phyloP scores from a whole-genome alignment of 2,329 filamentous ascomycete species.

The Stachybotrys elegans region DNA sequence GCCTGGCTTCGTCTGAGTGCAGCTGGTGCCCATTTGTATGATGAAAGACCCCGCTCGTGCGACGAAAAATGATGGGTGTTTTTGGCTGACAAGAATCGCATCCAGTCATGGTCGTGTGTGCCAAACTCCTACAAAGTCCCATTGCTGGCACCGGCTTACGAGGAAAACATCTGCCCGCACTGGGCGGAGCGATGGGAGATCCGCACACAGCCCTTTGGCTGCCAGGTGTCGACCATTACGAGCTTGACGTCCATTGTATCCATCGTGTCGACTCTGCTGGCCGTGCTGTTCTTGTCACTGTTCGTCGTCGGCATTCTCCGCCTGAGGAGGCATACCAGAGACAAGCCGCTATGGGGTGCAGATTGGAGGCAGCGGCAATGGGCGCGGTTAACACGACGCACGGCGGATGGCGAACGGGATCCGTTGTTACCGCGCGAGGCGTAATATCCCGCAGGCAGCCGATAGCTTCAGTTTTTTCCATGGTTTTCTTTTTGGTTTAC shows the following conservation, averaged over 20 bases:
- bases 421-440: constrained; percentile 23
- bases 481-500: too few species aligned
- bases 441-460: too few species aligned
- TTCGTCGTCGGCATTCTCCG: constrained; percentile 14
- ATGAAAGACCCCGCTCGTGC: too few species aligned
- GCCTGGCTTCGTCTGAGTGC: constrained; percentile 37
- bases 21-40: constrained; percentile 52
- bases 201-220: constrained; percentile 29
- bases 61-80: too few species aligned
- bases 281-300: constrained; percentile 18
- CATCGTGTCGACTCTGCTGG: constrained; percentile 21
- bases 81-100: too few species aligned
- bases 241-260: constrained; percentile 22
- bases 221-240: constrained; percentile 28
- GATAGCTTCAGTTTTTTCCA: too few species aligned
- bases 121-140: constrained; percentile 42
- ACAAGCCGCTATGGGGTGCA: constrained; percentile 14
- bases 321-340: constrained; percentile 14
- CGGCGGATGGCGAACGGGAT: constrained; percentile 22
- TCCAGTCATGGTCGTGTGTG: constrained; percentile 48
- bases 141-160: constrained; percentile 44
- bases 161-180: constrained; percentile 47
- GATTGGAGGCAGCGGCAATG: constrained; percentile 11
- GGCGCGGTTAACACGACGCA: background rate
- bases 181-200: constrained; percentile 37